phyloP scores from a whole-genome alignment of 768 basidiomycete genomes.

The Calocybe cyanea region DNA sequence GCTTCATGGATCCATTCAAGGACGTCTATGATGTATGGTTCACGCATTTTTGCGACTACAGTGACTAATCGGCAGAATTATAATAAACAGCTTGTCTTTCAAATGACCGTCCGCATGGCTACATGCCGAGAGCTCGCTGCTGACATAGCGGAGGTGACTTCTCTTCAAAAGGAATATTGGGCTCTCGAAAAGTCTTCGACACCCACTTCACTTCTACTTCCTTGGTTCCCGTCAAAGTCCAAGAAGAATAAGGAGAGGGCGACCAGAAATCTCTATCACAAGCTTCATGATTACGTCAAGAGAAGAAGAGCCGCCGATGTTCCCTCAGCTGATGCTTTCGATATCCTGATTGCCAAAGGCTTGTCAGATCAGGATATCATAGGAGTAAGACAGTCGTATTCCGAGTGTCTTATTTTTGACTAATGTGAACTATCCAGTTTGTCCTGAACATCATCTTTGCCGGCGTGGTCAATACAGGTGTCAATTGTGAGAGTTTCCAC shows the following conservation, averaged over 20 bases:
- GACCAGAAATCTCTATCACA: constrained; percentile 24
- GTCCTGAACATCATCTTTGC: constrained; percentile 32
- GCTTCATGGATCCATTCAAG: constrained; percentile 14
- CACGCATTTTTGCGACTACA: no score
- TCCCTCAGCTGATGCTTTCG: constrained; percentile 15
- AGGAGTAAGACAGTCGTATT: constrained; percentile 11
- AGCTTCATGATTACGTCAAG: constrained; percentile 24
- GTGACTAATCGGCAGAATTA: no score
- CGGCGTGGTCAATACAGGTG: constrained; percentile 30
- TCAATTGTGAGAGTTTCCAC: constrained; percentile 28
- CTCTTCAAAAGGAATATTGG: constrained; percentile 18
- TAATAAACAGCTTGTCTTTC: constrained; percentile 26
- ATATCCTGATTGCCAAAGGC: constrained; percentile 14
- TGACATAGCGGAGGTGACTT: constrained; percentile 14
- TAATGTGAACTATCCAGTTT: constrained; percentile 15
- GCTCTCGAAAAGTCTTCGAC: constrained; percentile 29
- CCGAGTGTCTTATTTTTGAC: neutral
- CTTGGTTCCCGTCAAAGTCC: constrained; percentile 32
- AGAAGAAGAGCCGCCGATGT: constrained; percentile 15
- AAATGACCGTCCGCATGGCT: constrained; percentile 27
- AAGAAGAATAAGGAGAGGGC: constrained; percentile 27
- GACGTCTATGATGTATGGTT: constrained; percentile 17
- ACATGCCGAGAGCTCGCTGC: constrained; percentile 24
- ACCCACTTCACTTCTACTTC: constrained; percentile 32
- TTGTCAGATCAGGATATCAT: constrained; percentile 18